These are phyloP conservation scores for Venturia oleaginea DNA, from an alignment of 2,329 filamentous ascomycete genomes.

Conservation along the genomic window DNA sequence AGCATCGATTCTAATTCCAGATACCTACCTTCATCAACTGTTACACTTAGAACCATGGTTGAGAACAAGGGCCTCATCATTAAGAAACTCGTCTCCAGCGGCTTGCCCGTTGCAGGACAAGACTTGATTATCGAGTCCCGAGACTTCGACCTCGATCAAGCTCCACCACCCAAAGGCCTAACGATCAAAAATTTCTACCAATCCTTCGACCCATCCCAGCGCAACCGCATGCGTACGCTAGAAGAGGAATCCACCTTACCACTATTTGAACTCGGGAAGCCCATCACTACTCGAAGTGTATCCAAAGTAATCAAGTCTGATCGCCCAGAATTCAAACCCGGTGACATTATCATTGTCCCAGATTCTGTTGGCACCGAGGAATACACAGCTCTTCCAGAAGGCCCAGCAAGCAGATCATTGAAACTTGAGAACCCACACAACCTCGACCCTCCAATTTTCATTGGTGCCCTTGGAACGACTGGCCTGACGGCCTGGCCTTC, in stretches of 20 bases:
- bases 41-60: slow-evolving; percentile 33
- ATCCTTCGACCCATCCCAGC: slow-evolving; percentile 79
- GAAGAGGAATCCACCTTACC: slow-evolving; percentile 58
- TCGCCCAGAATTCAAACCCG: slow-evolving; percentile 51
- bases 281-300: slow-evolving; percentile 56
- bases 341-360: slow-evolving; percentile 54
- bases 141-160: slow-evolving; percentile 56
- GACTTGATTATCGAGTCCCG: slow-evolving; percentile 59
- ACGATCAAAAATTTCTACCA: slow-evolving; percentile 61
- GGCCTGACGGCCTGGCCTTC: slow-evolving; percentile 67
- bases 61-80: slow-evolving; percentile 70
- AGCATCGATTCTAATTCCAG: neutral
- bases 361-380: slow-evolving; percentile 52
- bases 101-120: slow-evolving; percentile 58
- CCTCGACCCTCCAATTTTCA: slow-evolving; percentile 57
- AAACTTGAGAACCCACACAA: slow-evolving; percentile 62
- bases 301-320: slow-evolving; percentile 64
- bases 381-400: slow-evolving; percentile 51
- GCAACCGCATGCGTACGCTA: slow-evolving; percentile 64
- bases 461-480: slow-evolving; percentile 71
- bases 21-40: neutral
- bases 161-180: slow-evolving; percentile 56
- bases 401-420: slow-evolving; percentile 34
- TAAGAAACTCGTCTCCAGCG: slow-evolving; percentile 58
- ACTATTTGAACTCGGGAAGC: slow-evolving; percentile 50